phyloP scores from a whole-genome alignment of 129 eudicot species.

The Deinandra increscens region DNA sequence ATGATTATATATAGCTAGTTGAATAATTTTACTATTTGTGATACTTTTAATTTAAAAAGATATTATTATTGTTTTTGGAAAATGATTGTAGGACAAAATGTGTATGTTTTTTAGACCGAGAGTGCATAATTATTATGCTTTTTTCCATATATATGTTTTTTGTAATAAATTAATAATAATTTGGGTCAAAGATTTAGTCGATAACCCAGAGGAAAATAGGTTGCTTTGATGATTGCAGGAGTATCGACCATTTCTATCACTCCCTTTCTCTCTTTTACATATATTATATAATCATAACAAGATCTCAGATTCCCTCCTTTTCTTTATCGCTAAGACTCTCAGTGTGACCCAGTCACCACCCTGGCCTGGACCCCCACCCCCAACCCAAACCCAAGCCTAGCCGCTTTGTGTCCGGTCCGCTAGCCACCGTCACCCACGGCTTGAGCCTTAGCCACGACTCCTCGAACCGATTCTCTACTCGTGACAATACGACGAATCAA shows the following conservation, averaged over 20 bases:
- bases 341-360: constrained; percentile 32
- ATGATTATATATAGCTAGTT: too few relatives aligned
- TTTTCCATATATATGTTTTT: background rate
- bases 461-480: too few relatives aligned
- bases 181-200: constrained; percentile 41
- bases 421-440: background rate
- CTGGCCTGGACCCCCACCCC: constrained; percentile 30
- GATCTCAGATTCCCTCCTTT: constrained; percentile 41
- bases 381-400: constrained; percentile 9
- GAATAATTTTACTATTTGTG: too few relatives aligned
- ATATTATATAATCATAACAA: constrained; percentile 39
- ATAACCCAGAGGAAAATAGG: constrained; percentile 50
- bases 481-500: too few relatives aligned
- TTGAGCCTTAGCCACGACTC: background rate
- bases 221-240: constrained; percentile 74
- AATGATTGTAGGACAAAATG: constrained; percentile 21
- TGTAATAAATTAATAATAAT: constrained; percentile 11
- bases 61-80: background rate
- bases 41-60: too few relatives aligned
- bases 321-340: constrained; percentile 34
- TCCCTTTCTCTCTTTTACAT: constrained; percentile 33
- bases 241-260: constrained; percentile 45
- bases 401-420: constrained; percentile 17
- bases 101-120: constrained; percentile 28
- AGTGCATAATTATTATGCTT: constrained; percentile 18